Evolutionary conservation across 192 early-diverging fungal species (phyloP).

Genomic region (Chytriomyces confervae): DNA sequence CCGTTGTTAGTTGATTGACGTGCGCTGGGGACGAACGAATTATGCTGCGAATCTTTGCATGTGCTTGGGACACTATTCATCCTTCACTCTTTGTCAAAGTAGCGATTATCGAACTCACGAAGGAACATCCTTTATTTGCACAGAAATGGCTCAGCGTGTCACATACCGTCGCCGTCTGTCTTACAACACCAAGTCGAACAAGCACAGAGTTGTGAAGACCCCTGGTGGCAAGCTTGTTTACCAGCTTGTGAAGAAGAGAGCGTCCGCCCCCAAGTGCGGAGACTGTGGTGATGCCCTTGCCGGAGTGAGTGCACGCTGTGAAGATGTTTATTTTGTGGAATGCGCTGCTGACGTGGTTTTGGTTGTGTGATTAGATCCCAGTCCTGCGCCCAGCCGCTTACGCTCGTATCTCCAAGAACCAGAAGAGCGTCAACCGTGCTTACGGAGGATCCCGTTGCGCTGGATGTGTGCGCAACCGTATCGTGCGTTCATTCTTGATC

Average conservation of each 20-base stretch:
- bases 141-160: constrained; percentile 76
- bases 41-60: too few species aligned
- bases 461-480: constrained; percentile 85
- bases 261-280: constrained; percentile 92
- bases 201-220: constrained; percentile 84
- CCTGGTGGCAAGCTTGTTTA: constrained; percentile 91
- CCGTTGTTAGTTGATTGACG: too few species aligned
- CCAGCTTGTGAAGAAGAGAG: constrained; percentile 93
- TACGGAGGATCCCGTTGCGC: constrained; percentile 97
- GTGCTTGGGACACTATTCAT: too few species aligned
- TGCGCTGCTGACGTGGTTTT: not conserved
- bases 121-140: too few species aligned
- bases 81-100: too few species aligned
- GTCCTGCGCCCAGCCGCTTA: constrained; percentile 93
- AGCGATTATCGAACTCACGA: too few species aligned
- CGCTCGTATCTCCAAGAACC: constrained; percentile 86
- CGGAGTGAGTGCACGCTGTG: constrained; percentile 67
- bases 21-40: too few species aligned
- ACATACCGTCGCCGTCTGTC: constrained; percentile 84
- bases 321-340: too few species aligned
- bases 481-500: constrained; percentile 98
- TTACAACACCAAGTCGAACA: constrained; percentile 92
- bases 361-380: constrained; percentile 63
- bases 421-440: constrained; percentile 92
- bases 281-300: constrained; percentile 91